A percentile compares a stretch with the other conserved stretches of the same genome.
These are phyloP conservation scores for Fusarium beomiforme DNA, from an alignment of 2,329 filamentous ascomycete genomes.

Conservation along the genomic window DNA sequence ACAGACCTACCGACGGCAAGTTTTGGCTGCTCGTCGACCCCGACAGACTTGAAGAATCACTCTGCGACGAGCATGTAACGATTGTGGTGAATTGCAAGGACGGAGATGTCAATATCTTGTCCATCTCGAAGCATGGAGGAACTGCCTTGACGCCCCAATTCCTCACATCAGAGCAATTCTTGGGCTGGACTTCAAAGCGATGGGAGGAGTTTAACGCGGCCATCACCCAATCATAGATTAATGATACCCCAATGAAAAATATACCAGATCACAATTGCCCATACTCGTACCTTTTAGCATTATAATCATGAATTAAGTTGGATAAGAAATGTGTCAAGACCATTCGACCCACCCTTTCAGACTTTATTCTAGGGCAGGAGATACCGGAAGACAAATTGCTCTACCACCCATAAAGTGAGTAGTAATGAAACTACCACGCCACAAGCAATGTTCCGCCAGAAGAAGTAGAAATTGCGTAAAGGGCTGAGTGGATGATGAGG, in stretches of 20 bases:
- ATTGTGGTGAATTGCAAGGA: slow-evolving; percentile 75
- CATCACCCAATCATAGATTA: slow-evolving; percentile 45
- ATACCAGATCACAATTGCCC: not conserved
- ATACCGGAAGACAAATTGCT: slow-evolving; percentile 78
- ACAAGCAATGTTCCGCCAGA: slow-evolving; percentile 40
- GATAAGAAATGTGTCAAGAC: slow-evolving; percentile 69
- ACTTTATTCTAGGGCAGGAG: slow-evolving; percentile 83
- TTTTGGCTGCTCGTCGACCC: slow-evolving; percentile 88
- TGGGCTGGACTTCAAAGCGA: slow-evolving; percentile 47
- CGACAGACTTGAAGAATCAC: slow-evolving; percentile 86
- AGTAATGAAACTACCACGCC: slow-evolving; percentile 63
- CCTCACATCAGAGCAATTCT: slow-evolving; percentile 70
- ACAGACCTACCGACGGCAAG: slow-evolving; percentile 56
- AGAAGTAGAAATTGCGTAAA: slow-evolving; percentile 44
- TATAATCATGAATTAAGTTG: slow-evolving; percentile 4
- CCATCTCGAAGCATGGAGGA: slow-evolving; percentile 87
- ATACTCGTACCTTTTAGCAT: not conserved
- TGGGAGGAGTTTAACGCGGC: slow-evolving; percentile 51
- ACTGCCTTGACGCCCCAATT: slow-evolving; percentile 71
- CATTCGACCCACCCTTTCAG: slow-evolving; percentile 88
- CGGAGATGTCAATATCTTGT: slow-evolving; percentile 68
- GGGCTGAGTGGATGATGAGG: slow-evolving; percentile 44
- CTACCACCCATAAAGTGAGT: slow-evolving; percentile 67
- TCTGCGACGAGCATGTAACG: slow-evolving; percentile 86
- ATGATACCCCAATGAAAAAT: slow-evolving; percentile 41